Conservation (phyloP, 2,329 filamentous ascomycete genomes). For the Cytospora piceicola region DNA sequence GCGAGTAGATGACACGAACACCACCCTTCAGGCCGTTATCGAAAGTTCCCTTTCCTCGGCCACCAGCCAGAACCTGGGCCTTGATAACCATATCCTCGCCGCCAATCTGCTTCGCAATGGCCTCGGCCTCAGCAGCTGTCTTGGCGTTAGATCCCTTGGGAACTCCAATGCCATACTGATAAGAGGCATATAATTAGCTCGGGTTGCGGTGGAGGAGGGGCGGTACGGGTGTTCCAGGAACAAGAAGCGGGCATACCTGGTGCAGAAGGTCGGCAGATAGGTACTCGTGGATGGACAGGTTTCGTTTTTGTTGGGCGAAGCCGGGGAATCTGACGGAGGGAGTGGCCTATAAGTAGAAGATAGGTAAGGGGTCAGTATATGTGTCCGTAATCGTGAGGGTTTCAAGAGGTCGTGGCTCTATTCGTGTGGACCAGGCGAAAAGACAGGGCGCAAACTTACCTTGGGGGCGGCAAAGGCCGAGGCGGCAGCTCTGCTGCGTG, state of each 20-base stretch:
- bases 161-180: slow-evolving; percentile 89
- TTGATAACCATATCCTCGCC: slow-evolving; percentile 99
- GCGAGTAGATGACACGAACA: slow-evolving; percentile 98
- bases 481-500: slow-evolving; percentile 78
- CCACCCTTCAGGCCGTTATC: slow-evolving; percentile 99
- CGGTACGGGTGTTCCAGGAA: slow-evolving; percentile 2
- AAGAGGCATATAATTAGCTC: slow-evolving; percentile 33
- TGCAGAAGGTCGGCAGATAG: slow-evolving; percentile 90
- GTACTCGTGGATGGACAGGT: slow-evolving; percentile 97
- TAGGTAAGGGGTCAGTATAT: slow-evolving; percentile 27
- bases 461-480: slow-evolving; percentile 78
- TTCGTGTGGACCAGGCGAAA: slow-evolving; percentile 11
- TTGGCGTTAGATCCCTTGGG: slow-evolving; percentile 88
- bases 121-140: slow-evolving; percentile 84
- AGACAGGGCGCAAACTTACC: slow-evolving; percentile 54
- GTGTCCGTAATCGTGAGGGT: slow-evolving; percentile 9
- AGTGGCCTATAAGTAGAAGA: slow-evolving; percentile 44
- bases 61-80: slow-evolving; percentile 96
- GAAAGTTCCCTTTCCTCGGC: slow-evolving; percentile 96
- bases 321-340: slow-evolving; percentile 63
- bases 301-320: slow-evolving; percentile 77
- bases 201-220: slow-evolving; percentile 18
- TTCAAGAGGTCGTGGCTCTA: slow-evolving; percentile 12
- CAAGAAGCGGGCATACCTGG: slow-evolving; percentile 54
- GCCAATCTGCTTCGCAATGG: slow-evolving; percentile 87